These are phyloP conservation scores for Akanthomyces uredinophilus DNA, from an alignment of 2,329 filamentous ascomycete genomes.

Conservation along the genomic window DNA sequence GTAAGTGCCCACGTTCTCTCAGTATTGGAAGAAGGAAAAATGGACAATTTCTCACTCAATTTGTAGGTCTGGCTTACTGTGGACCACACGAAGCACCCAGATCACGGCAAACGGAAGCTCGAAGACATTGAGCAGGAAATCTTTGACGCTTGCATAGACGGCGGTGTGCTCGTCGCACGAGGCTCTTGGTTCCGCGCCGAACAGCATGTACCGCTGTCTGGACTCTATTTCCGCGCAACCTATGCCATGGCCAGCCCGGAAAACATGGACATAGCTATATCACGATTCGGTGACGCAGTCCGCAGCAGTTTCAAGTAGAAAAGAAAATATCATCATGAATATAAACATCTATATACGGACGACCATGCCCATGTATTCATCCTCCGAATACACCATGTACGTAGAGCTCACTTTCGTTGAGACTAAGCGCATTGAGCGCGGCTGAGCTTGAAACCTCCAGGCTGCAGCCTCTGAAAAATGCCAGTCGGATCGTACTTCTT, in stretches of 20 bases:
- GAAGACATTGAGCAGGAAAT: constrained; percentile 78
- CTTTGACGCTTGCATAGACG: constrained; percentile 69
- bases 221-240: constrained; percentile 83
- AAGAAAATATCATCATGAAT: neutral
- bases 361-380: neutral
- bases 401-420: neutral
- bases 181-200: constrained; percentile 92
- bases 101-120: constrained; percentile 47
- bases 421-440: neutral
- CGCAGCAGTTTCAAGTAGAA: constrained; percentile 29
- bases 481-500: constrained; percentile 29
- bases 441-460: constrained; percentile 25
- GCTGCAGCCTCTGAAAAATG: constrained; percentile 29
- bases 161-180: constrained; percentile 73
- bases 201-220: constrained; percentile 50
- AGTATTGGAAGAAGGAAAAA: neutral
- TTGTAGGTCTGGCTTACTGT: constrained; percentile 66
- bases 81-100: constrained; percentile 61
- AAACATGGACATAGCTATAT: constrained; percentile 67
- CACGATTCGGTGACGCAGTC: constrained; percentile 70
- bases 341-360: neutral
- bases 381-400: neutral
- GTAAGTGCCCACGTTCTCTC: constrained; percentile 46
- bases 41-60: neutral
- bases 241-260: constrained; percentile 74